phyloP scores from a whole-genome alignment of 2,329 filamentous ascomycete genomes.

The Penicillium sp. region DNA sequence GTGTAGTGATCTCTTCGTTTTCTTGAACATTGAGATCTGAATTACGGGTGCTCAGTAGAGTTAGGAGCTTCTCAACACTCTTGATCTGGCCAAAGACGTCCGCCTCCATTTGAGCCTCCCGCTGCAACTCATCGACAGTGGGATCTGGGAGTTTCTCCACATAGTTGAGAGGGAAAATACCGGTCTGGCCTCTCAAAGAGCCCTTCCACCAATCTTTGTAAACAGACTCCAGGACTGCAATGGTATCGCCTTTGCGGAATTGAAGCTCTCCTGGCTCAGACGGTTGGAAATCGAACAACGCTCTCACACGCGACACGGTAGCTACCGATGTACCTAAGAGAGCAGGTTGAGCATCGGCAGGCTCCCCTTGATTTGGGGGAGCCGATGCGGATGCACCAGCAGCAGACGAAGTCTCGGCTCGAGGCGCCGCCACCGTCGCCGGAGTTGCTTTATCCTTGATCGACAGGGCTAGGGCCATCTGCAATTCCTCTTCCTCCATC shows the following conservation, averaged over 20 bases:
- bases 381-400: conserved; percentile 8
- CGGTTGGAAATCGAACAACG: conserved; percentile 90
- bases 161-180: conserved; percentile 98
- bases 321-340: conserved; percentile 88
- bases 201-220: conserved; percentile 99
- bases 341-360: conserved; percentile 56
- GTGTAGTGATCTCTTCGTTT: conserved; percentile 89
- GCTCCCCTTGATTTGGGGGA: conserved; percentile 29
- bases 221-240: conserved; percentile 93
- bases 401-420: conserved; percentile 35
- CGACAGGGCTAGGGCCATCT: conserved; percentile 90
- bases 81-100: conserved; percentile 75
- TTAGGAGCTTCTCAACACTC: conserved; percentile 78
- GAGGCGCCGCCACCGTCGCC: conserved; percentile 26
- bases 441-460: conserved; percentile 73
- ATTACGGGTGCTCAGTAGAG: conserved; percentile 83
- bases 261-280: conserved; percentile 92
- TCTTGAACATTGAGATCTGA: conserved; percentile 79
- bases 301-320: conserved; percentile 90
- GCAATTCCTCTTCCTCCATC: conserved; percentile 95
- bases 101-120: conserved; percentile 91
- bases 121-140: conserved; percentile 87
- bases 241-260: conserved; percentile 95
- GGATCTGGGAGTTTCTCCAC: conserved; percentile 96
- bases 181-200: conserved; percentile 87